Base-by-base conservation (phyloP, 2,329 filamentous ascomycete species). In the Raffaelea deltoideospora region DNA sequence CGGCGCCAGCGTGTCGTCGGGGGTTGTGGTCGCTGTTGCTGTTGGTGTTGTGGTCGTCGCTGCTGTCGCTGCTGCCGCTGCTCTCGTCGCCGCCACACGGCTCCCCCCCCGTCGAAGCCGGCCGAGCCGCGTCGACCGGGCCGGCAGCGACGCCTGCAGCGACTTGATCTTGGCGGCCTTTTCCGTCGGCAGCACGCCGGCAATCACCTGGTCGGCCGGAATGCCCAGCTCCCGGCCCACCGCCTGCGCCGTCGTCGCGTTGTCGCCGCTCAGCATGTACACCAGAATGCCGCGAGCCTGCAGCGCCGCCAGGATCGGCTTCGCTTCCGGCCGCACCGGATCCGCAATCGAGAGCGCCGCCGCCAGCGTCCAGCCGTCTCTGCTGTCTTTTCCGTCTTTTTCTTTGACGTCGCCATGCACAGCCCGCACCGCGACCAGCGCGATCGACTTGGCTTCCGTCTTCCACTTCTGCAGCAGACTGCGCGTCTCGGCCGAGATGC, bases 221-320 rank as follows among this genome's bases (percentile, higher is more conserved):
- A 95, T 94, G 18, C 83, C 83, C 15, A 94, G 65, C 48, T 73
- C 72, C 2, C 65, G 59, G 1, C 81, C 87, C 3, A 95, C 83
- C 0, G 85, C 84, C 17, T 69, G 64, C 3, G 87, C 87, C 1
- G 87, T 95, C n/a, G 64, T 76, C n/a, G 65, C 61, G 50, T 94
- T 94, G 60, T 95, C 87, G 22, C 87, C 87, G 0, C 85, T 92
- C 27, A 94, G 76, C 84, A 95, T 92, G 75, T 79, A 94, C 4
- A 93, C 80, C 23, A 76, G 71, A 33, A 81, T 76, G 17, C 79
- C 75, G 14, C 70, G 69, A 5, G 66, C 56, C 31, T 72, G 68
- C 1, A 94, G 70, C 2, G 75, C 65, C 7, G 59, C 55, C 40
- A 93, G 69, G 15, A 88, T 74, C 8, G 60, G 50, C 1, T 60